Evolutionary conservation across 352 stramenopile genomes (phyloP), one percentile per base, ranked within the genome.

Genomic region (Thalassiosira sp.): DNA sequence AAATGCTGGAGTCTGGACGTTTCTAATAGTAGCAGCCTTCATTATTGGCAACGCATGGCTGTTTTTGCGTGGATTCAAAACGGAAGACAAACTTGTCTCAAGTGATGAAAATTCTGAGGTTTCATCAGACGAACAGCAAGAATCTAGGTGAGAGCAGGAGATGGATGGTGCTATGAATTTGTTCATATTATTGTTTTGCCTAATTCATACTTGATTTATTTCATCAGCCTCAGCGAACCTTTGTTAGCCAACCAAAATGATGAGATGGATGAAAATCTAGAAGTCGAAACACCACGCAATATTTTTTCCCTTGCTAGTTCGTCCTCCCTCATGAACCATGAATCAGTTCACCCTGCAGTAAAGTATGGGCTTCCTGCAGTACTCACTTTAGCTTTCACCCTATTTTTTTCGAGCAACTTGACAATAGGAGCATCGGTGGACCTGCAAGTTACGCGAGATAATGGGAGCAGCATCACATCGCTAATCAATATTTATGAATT

Each of bases 371-470:
- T 84, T 45, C 76, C 76, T 25, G 46, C 68, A 13, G 71, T 90
- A 24, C 46, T 91, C 25, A 69, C 33, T 8, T 82, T 84, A 0
- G 76, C 80, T 33, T 59, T 89, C 3, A 37, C 89, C 5, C 61
- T 93, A 8, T 72, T 84, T 40, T 6, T 90, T 16, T 69, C 62
- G 5, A 89, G 82, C 66, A 93, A 93, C 58, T 40, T 89, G 1
- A 82, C 71, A 45, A 71, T 87, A 20, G 87, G 87, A 20, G 83
- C 87, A 57, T 89, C 80, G 1, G 87, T 93, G 1, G 78, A 93
- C 53, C 15, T 90, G 10, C 54, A 66, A 15, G 22, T 89, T 13
- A 72, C 64, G 28, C n/a, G 68, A 46, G 52, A 53, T 13, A 57
- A 75, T 33, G 65, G 75, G 70, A 53, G 37, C 49, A 72, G 28